A percentile compares a stretch with the other conserved stretches of the same genome.
Evolutionary conservation across 1,139 yeast genomes (phyloP).

Genomic region (Saccharomycopsis hybrid): DNA sequence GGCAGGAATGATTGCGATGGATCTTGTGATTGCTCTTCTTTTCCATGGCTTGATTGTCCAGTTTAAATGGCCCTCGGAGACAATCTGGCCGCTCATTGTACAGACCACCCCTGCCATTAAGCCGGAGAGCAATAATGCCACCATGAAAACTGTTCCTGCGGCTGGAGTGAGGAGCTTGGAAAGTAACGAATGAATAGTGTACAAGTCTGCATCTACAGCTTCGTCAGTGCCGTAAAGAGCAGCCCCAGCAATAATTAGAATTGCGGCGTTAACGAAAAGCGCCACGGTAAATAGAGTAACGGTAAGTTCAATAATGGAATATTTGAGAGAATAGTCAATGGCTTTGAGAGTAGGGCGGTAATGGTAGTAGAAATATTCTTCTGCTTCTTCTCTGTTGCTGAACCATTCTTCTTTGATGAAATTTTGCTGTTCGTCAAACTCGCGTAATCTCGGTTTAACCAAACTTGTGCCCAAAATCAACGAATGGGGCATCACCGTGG

Average conservation of each 20-base stretch:
- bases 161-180: slow-evolving; percentile 54
- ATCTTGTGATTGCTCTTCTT: slow-evolving; percentile 63
- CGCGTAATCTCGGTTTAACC: slow-evolving; percentile 65
- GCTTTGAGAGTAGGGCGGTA: slow-evolving; percentile 64
- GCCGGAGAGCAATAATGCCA: slow-evolving; percentile 70
- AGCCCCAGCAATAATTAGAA: slow-evolving; percentile 68
- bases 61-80: slow-evolving; percentile 73
- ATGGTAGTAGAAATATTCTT: slow-evolving; percentile 30
- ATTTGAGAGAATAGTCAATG: slow-evolving; percentile 58
- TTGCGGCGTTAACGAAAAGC: slow-evolving; percentile 71
- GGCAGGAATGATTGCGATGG: slow-evolving; percentile 69
- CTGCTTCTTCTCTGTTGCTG: slow-evolving; percentile 19
- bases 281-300: slow-evolving; percentile 70
- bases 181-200: slow-evolving; percentile 58
- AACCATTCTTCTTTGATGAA: slow-evolving; percentile 6
- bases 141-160: slow-evolving; percentile 72
- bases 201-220: slow-evolving; percentile 68
- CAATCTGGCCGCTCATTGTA: slow-evolving; percentile 83
- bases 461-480: slow-evolving; percentile 69
- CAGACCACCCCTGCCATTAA: slow-evolving; percentile 83
- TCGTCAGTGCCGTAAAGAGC: slow-evolving; percentile 60
- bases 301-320: slow-evolving; percentile 58
- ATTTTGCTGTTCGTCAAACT: slow-evolving; percentile 37
- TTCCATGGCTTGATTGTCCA: slow-evolving; percentile 78
- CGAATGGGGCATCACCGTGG: slow-evolving; percentile 82